Evolutionary conservation across 1,284 basidiomycete species (phyloP).

Genomic region (Tilletia indica): DNA sequence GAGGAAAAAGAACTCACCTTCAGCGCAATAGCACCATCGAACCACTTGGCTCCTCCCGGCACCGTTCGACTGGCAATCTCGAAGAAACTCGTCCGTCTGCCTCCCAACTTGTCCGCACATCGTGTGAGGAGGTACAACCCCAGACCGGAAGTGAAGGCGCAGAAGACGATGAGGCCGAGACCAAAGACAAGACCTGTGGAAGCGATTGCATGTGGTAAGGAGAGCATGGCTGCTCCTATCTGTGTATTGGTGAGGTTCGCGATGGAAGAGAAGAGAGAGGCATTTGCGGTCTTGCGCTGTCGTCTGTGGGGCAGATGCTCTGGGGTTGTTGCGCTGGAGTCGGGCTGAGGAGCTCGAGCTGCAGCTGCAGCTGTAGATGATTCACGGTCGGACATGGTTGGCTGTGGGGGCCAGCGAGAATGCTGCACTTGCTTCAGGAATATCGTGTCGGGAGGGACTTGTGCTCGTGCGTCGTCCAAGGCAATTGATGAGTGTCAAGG

Average conservation of each 20-base stretch:
- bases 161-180: constrained; percentile 81
- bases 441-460: no score
- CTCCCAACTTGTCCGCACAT: constrained; percentile 74
- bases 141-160: constrained; percentile 74
- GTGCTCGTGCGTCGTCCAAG: no score
- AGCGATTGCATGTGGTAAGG: constrained; percentile 57
- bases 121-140: constrained; percentile 85
- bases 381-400: no score
- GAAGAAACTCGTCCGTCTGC: constrained; percentile 40
- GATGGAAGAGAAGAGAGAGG: constrained; percentile 38
- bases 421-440: no score
- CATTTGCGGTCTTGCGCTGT: background rate
- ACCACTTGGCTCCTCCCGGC: constrained; percentile 76
- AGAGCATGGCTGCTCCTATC: constrained; percentile 53
- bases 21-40: constrained; percentile 89
- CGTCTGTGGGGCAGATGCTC: background rate
- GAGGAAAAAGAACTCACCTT: constrained; percentile 28
- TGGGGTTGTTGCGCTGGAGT: no score
- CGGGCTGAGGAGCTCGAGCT: no score
- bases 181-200: constrained; percentile 64
- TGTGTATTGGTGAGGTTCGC: constrained; percentile 56
- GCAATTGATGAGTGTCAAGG: no score
- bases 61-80: constrained; percentile 41
- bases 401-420: no score
- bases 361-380: no score